Percentiles rank a stretch among this genome's conserved stretches.
phyloP scores from a whole-genome alignment of 1,284 basidiomycete species.

The Cronartium quercuum region DNA sequence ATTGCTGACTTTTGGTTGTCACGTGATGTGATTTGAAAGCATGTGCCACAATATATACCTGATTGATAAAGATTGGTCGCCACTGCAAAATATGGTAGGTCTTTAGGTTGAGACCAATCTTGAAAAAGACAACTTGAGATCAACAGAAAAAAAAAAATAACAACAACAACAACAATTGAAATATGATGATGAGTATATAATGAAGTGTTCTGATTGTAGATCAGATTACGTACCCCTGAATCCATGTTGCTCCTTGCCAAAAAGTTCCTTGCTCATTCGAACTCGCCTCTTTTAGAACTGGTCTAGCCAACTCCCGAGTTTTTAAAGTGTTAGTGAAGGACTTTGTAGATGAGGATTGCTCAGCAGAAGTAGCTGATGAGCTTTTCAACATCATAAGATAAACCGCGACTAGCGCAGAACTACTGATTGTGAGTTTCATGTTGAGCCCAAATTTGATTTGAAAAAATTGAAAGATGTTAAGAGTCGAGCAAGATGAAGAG shows the following conservation, averaged over 20 bases:
- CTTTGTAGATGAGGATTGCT: not conserved
- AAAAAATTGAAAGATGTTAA: no score
- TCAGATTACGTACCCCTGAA: slow-evolving; percentile 2
- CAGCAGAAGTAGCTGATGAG: not conserved
- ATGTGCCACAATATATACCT: slow-evolving; percentile 14
- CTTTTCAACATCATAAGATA: no score
- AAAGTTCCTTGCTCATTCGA: slow-evolving; percentile 15
- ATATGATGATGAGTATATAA: not conserved
- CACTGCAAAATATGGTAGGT: slow-evolving; percentile 3
- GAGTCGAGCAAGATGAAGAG: no score
- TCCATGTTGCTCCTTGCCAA: slow-evolving; percentile 16
- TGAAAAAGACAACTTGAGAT: slow-evolving; percentile 25
- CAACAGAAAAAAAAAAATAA: not conserved
- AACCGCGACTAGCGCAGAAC: no score
- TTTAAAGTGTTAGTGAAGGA: not conserved
- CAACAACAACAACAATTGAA: not conserved
- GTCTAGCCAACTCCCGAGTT: not conserved
- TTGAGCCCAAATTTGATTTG: no score
- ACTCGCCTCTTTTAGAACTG: not conserved
- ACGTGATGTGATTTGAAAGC: slow-evolving; percentile 4
- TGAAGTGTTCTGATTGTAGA: not conserved
- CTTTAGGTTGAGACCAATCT: slow-evolving; percentile 9
- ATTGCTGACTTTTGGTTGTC: not conserved
- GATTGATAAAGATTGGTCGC: not conserved
- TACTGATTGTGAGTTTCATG: no score